These are phyloP conservation scores for Capronia coronata DNA, from an alignment of 2,329 filamentous ascomycete genomes.

Conservation along the genomic window DNA sequence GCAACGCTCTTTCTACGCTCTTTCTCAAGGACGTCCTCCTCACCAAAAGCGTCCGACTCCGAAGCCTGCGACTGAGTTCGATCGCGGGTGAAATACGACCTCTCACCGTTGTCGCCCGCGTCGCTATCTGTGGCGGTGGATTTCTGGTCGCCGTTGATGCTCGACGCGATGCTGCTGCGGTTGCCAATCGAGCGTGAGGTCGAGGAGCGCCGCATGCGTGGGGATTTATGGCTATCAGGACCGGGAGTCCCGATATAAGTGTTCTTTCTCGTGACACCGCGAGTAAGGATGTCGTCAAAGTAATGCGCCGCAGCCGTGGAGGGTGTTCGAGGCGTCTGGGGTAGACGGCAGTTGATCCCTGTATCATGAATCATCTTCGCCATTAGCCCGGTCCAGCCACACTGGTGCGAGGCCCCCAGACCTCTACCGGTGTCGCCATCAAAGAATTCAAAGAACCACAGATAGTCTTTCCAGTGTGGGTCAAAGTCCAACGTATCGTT, in stretches of 20 bases:
- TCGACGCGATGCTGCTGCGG: constrained; percentile 56
- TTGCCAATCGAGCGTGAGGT: constrained; percentile 76
- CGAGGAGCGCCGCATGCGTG: constrained; percentile 36
- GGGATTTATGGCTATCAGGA: constrained; percentile 32
- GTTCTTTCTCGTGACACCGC: constrained; percentile 40
- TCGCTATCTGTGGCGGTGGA: constrained; percentile 11
- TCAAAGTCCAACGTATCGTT: constrained; percentile 85
- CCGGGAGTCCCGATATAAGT: constrained; percentile 19
- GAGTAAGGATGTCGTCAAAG: constrained; percentile 82
- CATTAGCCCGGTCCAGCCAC: constrained; percentile 91
- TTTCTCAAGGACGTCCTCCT: constrained; percentile 28
- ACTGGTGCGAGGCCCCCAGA: constrained; percentile 87
- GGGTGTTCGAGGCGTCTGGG: constrained; percentile 86
- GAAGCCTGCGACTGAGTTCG: constrained; percentile 3
- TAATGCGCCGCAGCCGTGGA: constrained; percentile 80
- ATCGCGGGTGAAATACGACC: constrained; percentile 10
- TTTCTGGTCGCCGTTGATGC: constrained; percentile 40
- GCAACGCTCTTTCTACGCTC: constrained; percentile 45
- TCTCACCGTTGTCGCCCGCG: constrained; percentile 44
- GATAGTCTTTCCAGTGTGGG: constrained; percentile 81
- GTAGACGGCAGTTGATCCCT: constrained; percentile 81
- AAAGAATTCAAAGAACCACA: constrained; percentile 98
- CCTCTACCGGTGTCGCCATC: constrained; percentile 86
- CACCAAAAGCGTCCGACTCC: constrained; percentile 24
- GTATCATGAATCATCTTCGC: constrained; percentile 97